Evolutionary conservation across 2,329 filamentous ascomycete genomes (phyloP).

Genomic region (Furcasterigmium sp.): DNA sequence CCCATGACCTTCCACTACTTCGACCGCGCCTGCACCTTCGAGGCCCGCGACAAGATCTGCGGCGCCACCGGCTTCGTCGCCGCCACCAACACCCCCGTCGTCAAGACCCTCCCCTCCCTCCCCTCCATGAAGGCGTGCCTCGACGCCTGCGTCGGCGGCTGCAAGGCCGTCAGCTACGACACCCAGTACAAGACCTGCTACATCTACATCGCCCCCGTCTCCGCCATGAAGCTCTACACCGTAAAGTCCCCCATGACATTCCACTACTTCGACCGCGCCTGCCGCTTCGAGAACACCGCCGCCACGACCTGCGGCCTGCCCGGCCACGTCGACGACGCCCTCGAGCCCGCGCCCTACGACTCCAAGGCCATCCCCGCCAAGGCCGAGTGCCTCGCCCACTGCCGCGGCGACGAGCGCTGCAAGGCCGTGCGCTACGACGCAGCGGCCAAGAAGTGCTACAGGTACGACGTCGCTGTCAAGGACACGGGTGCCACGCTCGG

Average conservation of each 20-base stretch:
- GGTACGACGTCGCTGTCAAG: background rate
- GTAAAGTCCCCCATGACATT: constrained; percentile 1
- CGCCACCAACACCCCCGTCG: background rate
- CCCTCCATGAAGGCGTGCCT: background rate
- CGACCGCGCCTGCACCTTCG: background rate
- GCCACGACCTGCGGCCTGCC: background rate
- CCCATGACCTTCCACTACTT: constrained; percentile 1
- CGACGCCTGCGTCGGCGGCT: background rate
- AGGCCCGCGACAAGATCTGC: background rate
- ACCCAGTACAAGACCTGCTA: background rate
- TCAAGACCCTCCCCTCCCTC: background rate
- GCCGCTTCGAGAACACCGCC: background rate
- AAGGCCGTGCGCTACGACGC: background rate
- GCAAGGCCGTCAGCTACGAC: background rate
- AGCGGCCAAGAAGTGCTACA: background rate
- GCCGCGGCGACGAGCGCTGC: background rate
- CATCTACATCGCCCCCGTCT: background rate
- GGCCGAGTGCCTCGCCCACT: background rate
- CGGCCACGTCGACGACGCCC: background rate
- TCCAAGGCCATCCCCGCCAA: background rate
- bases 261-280: constrained; percentile 1
- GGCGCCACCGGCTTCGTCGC: background rate
- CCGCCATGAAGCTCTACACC: constrained; percentile 1
- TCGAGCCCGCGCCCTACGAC: background rate
- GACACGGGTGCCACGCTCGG: background rate